A percentile compares a stretch with the other conserved stretches of the same genome.
Conservation (phyloP, 495 filamentous ascomycete genomes). For the Penicillium waksmanii region DNA sequence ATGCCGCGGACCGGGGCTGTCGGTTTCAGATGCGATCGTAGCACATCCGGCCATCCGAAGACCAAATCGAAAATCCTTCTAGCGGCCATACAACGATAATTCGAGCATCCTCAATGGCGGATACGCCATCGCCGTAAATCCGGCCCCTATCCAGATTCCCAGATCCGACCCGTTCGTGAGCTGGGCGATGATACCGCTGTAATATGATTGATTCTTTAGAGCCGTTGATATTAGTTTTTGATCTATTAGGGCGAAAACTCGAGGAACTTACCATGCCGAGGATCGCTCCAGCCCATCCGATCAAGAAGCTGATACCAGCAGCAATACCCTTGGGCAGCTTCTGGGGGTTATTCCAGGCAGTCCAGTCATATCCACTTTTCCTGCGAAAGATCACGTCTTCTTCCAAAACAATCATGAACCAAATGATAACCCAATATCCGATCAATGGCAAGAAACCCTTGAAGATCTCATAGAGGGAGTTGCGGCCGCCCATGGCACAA, state of each 20-base stretch:
- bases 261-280: conserved; percentile 48
- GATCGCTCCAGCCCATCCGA: conserved; percentile 55
- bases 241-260: not conserved
- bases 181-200: conserved; percentile 49
- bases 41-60: conserved; percentile 1
- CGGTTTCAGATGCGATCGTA: conserved; percentile 17
- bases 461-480: conserved; percentile 51
- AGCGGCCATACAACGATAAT: conserved; percentile 33
- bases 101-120: conserved; percentile 49
- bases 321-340: conserved; percentile 51
- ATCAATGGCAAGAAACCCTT: conserved; percentile 53
- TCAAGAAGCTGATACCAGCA: conserved; percentile 47
- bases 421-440: conserved; percentile 55
- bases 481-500: conserved; percentile 54
- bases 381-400: conserved; percentile 50
- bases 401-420: conserved; percentile 47
- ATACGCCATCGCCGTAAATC: conserved; percentile 47
- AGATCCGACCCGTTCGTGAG: conserved; percentile 43
- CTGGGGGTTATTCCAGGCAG: conserved; percentile 45
- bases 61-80: not conserved
- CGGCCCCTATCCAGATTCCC: conserved; percentile 48
- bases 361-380: conserved; percentile 46
- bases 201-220: conserved; percentile 50
- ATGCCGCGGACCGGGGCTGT: conserved; percentile 20
- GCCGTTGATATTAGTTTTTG: not conserved